phyloP scores from a whole-genome alignment of 2,329 filamentous ascomycete species.

The Botrytis hyacinthi region DNA sequence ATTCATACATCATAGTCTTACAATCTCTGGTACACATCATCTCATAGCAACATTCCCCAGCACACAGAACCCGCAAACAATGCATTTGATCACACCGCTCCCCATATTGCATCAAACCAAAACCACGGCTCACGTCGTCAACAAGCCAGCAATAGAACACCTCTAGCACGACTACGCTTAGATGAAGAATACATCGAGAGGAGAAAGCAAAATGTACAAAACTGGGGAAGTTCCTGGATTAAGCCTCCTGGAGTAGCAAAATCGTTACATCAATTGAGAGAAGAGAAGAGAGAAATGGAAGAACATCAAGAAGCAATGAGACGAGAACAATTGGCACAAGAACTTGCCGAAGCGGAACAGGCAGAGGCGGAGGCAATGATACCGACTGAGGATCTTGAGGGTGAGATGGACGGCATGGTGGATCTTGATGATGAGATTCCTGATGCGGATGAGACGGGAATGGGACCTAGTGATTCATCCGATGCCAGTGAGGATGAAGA shows the following conservation, averaged over 20 bases:
- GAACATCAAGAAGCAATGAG: conserved; percentile 76
- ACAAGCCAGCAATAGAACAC: conserved; percentile 53
- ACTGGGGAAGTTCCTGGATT: conserved; percentile 88
- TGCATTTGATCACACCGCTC: conserved; percentile 31
- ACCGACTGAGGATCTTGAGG: conserved; percentile 38
- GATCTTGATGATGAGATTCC: conserved; percentile 75
- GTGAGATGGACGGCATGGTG: conserved; percentile 48
- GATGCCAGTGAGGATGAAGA: conserved; percentile 43
- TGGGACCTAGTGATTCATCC: conserved; percentile 40
- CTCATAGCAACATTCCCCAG: conserved; percentile 41
- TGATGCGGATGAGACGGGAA: conserved; percentile 49
- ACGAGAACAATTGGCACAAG: conserved; percentile 67
- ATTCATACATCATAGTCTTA: conserved; percentile 54
- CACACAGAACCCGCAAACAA: conserved; percentile 35
- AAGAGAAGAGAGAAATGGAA: conserved; percentile 84
- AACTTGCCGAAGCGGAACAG: conserved; percentile 68
- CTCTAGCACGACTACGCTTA: conserved; percentile 65
- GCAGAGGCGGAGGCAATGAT: conserved; percentile 42
- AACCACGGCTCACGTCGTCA: conserved; percentile 41
- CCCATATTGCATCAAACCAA: conserved; percentile 24
- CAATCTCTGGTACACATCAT: conserved; percentile 70
- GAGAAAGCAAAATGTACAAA: conserved; percentile 77
- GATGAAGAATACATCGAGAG: conserved; percentile 77
- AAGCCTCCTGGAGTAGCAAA: conserved; percentile 84
- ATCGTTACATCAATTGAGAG: conserved; percentile 83